phyloP scores from a whole-genome alignment of 1,284 basidiomycete genomes.

The Trametes pubescens region DNA sequence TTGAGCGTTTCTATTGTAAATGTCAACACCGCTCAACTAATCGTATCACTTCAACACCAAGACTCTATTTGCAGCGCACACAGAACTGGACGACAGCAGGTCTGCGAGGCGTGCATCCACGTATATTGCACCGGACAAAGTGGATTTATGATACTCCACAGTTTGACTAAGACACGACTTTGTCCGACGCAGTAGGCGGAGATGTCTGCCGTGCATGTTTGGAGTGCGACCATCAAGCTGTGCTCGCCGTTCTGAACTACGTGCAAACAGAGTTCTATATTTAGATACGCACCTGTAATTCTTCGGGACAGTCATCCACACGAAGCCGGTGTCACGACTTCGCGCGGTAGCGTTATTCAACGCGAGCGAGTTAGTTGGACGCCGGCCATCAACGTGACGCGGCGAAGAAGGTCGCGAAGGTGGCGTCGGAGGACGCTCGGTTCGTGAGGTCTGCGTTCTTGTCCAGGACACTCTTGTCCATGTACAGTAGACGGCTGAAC shows the following conservation, averaged over 20 bases:
- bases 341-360: slow-evolving; percentile 18
- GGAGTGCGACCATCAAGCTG: no score
- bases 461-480: slow-evolving; percentile 63
- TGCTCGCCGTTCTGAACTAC: no score
- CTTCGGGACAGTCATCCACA: slow-evolving; percentile 91
- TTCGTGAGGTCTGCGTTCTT: slow-evolving; percentile 40
- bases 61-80: no score
- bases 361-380: slow-evolving; percentile 6
- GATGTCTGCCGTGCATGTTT: no score
- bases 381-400: slow-evolving; percentile 48
- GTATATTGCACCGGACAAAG: no score
- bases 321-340: slow-evolving; percentile 58
- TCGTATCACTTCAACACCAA: no score
- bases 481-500: slow-evolving; percentile 68
- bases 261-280: no score
- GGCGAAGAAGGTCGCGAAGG: slow-evolving; percentile 50
- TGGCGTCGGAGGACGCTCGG: slow-evolving; percentile 36
- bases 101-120: no score
- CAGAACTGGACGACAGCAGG: no score
- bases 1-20: slow-evolving; percentile 64
- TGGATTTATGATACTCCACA: no score
- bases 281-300: slow-evolving; percentile 69
- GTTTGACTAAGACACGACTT: no score
- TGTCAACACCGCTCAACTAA: slow-evolving; percentile 12
- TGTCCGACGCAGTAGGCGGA: no score